These are phyloP conservation scores for Pseudogymnoascus pannorum DNA, from an alignment of 2,329 filamentous ascomycete species.

Conservation along the genomic window DNA sequence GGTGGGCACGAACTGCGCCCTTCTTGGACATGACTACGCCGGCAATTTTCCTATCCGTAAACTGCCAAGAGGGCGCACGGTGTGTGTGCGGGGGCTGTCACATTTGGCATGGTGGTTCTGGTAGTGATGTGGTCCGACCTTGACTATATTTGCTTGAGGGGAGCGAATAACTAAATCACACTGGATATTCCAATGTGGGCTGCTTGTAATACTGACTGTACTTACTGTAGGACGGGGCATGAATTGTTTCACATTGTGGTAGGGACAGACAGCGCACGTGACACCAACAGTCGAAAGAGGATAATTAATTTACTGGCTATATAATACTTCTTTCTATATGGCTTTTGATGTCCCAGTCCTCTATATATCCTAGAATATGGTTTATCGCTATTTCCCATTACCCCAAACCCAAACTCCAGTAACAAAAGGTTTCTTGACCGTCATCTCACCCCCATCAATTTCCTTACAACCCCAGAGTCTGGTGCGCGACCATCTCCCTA, in stretches of 20 bases:
- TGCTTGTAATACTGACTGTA: neutral
- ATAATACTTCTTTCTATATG: no score
- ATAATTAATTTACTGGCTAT: no score
- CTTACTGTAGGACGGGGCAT: neutral
- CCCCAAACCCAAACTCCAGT: neutral
- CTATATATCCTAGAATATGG: neutral
- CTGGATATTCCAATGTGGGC: neutral
- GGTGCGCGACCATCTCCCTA: constrained; percentile 22
- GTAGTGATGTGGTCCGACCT: neutral
- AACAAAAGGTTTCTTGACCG: neutral
- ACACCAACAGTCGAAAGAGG: no score
- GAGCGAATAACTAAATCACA: no score
- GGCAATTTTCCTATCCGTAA: no score
- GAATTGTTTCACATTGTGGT: neutral
- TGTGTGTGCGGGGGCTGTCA: neutral
- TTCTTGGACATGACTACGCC: no score
- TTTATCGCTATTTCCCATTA: neutral
- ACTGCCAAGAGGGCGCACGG: neutral
- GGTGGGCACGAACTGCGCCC: no score
- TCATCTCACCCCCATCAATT: neutral
- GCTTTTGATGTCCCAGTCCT: neutral
- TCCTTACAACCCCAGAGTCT: constrained; percentile 14
- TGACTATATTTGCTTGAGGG: neutral
- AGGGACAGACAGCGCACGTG: no score
- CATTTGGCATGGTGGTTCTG: neutral